Evolutionary conservation across 2,329 filamentous ascomycete genomes (phyloP).

Genomic region (Fusarium beomiforme): DNA sequence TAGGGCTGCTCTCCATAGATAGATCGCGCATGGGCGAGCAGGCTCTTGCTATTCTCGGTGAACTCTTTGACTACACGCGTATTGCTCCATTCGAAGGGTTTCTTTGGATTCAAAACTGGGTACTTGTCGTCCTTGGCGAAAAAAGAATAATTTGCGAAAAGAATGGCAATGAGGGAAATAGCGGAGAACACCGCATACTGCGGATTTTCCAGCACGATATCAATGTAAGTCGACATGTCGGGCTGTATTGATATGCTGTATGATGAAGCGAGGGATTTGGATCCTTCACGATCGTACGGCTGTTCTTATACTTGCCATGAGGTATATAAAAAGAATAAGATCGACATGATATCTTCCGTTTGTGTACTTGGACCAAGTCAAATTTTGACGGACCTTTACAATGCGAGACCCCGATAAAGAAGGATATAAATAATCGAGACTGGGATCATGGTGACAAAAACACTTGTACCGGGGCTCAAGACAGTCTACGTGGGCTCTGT

Average conservation of each 20-base stretch:
- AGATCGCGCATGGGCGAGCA: neutral
- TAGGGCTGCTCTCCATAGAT: neutral
- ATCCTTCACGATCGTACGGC: neutral
- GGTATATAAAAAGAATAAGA: neutral
- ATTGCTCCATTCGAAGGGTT: neutral
- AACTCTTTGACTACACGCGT: neutral
- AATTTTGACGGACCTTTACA: neutral
- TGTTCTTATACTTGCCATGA: neutral
- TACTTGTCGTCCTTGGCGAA: neutral
- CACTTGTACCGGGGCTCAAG: accelerated
- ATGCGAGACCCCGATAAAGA: neutral
- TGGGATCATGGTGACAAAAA: accelerated
- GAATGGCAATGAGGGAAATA: accelerated
- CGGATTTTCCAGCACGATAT: neutral
- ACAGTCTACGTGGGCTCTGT: accelerated
- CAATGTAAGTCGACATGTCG: neutral
- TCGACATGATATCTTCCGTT: neutral
- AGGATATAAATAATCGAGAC: neutral
- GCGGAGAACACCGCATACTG: neutral
- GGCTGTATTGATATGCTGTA: neutral
- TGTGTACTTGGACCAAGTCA: accelerated
- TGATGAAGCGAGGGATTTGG: neutral
- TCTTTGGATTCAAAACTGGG: neutral
- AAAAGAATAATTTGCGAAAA: neutral
- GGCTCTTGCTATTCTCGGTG: neutral